These are phyloP conservation scores for Melampsora larici-populina DNA, from an alignment of 1,284 basidiomycete genomes.

Conservation along the genomic window DNA sequence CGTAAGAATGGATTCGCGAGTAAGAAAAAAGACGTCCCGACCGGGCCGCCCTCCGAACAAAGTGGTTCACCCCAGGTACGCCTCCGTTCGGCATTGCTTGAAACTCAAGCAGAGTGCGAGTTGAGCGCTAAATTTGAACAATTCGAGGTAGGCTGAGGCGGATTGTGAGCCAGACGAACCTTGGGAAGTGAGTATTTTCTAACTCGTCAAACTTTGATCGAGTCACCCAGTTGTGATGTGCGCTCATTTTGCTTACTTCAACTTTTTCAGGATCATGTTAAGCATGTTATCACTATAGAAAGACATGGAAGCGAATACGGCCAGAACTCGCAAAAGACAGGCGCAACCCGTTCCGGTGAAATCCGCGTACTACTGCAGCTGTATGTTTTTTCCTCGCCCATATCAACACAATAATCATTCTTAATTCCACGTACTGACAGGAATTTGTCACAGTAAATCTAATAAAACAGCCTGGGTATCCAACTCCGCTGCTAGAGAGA, in stretches of 20 bases:
- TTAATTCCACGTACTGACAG: neutral
- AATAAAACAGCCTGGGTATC: slow-evolving; percentile 4
- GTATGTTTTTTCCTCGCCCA: neutral
- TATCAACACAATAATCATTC: neutral
- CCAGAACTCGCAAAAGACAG: neutral
- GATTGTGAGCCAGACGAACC: neutral
- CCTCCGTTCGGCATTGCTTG: too few relatives aligned
- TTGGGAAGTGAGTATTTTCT: too few relatives aligned
- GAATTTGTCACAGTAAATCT: neutral
- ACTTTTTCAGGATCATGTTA: neutral
- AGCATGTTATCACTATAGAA: neutral
- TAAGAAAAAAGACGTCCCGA: neutral
- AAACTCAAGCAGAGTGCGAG: neutral
- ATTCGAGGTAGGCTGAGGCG: neutral
- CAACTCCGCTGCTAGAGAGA: slow-evolving; percentile 13
- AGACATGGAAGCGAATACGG: neutral
- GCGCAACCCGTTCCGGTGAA: neutral
- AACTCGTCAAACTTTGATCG: too few relatives aligned
- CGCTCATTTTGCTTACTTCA: neutral
- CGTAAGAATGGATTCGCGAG: slow-evolving; percentile 14
- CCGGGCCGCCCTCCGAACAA: neutral
- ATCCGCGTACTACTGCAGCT: slow-evolving; percentile 11
- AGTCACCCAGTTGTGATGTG: too few relatives aligned
- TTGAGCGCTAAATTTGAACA: neutral
- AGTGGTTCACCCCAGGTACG: too few relatives aligned